phyloP scores from a whole-genome alignment of 2,329 filamentous ascomycete species.

The Raffaelea deltoideospora region DNA sequence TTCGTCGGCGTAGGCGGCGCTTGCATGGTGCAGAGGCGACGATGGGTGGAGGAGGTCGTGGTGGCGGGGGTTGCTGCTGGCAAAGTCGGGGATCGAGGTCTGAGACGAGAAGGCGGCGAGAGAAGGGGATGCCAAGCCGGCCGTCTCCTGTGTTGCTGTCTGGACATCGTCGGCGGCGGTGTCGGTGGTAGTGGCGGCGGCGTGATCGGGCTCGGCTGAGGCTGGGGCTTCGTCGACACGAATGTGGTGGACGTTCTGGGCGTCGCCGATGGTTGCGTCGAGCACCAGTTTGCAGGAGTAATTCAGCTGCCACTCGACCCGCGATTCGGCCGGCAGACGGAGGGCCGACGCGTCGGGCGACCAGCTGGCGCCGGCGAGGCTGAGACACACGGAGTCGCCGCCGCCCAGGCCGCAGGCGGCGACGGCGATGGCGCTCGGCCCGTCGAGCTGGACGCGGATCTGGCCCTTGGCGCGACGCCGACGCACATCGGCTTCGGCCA shows the following conservation, averaged over 20 bases:
- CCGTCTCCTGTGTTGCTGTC: too few species aligned
- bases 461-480: slow-evolving; percentile 65
- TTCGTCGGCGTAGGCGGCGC: slow-evolving; percentile 27
- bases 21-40: not conserved
- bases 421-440: slow-evolving; percentile 53
- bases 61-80: not conserved
- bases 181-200: not conserved
- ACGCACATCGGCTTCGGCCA: slow-evolving; percentile 74
- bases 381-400: slow-evolving; percentile 59
- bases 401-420: slow-evolving; percentile 55
- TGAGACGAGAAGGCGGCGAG: too few species aligned
- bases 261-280: slow-evolving; percentile 31
- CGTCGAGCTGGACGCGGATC: slow-evolving; percentile 62
- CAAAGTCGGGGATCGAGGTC: not conserved
- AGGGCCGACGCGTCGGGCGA: slow-evolving; percentile 32
- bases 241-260: slow-evolving; percentile 31
- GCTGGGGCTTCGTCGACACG: slow-evolving; percentile 32
- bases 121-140: too few species aligned
- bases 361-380: slow-evolving; percentile 56
- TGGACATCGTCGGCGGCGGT: not conserved
- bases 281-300: slow-evolving; percentile 35
- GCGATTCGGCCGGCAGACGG: slow-evolving; percentile 32
- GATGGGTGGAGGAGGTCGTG: not conserved
- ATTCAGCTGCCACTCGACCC: slow-evolving; percentile 43
- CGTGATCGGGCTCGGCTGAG: slow-evolving; percentile 6